These are phyloP conservation scores for Schizophyllum amplum DNA, from an alignment of 1,284 basidiomycete genomes.

Conservation along the genomic window DNA sequence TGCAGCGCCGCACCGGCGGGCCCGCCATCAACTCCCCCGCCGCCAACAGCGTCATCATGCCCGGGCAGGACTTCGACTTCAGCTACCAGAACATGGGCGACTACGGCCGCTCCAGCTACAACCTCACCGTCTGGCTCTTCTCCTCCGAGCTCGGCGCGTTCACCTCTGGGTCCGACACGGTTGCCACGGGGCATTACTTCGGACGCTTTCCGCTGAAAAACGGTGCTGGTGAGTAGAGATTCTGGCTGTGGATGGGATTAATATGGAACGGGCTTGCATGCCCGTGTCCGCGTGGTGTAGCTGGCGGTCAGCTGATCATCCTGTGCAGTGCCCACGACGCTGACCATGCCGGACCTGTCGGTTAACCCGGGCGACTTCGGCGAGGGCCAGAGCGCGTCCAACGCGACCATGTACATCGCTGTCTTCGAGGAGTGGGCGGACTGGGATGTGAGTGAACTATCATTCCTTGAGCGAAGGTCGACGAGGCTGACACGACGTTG, in stretches of 20 bases:
- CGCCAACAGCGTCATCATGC: constrained; percentile 23
- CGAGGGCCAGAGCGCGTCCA: constrained; percentile 21
- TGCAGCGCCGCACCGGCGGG: too few relatives aligned
- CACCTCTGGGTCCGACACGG: constrained; percentile 16
- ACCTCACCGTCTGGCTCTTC: constrained; percentile 34
- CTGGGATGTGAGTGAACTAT: constrained; percentile 16
- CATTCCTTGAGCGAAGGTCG: too few relatives aligned
- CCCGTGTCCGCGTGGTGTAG: too few relatives aligned
- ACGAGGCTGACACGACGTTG: too few relatives aligned
- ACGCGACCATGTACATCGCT: constrained; percentile 29
- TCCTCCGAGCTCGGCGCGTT: too few relatives aligned
- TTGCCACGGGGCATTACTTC: constrained; percentile 32
- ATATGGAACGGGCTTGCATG: too few relatives aligned
- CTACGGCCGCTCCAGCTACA: constrained; percentile 35
- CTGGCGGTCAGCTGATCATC: too few relatives aligned
- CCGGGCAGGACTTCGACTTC: constrained; percentile 25
- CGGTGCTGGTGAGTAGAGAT: constrained; percentile 34
- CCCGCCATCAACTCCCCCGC: constrained; percentile 14
- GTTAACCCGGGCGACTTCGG: constrained; percentile 33
- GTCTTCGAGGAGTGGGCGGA: constrained; percentile 39
- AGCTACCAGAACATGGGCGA: constrained; percentile 31
- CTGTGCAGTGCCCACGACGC: constrained; percentile 31
- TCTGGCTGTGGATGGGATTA: too few relatives aligned
- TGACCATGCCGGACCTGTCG: constrained; percentile 43
- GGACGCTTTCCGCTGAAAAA: constrained; percentile 33